A percentile compares a stretch with the other conserved stretches of the same genome.
phyloP scores from a whole-genome alignment of 225 moss, liverwort and hornwort species.

The Takakia lepidozioides region DNA sequence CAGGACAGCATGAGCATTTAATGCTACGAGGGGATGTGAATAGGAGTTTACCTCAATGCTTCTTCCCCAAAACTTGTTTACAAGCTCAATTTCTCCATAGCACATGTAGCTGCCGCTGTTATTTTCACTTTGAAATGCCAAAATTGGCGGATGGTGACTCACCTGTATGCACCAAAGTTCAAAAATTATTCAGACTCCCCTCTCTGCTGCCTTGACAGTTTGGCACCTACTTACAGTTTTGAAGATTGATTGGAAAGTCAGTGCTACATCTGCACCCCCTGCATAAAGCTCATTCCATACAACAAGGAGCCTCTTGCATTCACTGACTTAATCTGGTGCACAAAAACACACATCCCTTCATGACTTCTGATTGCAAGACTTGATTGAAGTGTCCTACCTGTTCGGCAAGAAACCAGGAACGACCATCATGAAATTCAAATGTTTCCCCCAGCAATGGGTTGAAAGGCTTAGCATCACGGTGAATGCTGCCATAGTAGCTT shows the following conservation, averaged over 20 bases:
- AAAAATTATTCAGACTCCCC: no score
- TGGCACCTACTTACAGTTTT: no score
- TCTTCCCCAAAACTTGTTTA: conserved; percentile 98
- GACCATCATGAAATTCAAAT: conserved; percentile 80
- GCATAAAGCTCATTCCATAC: no score
- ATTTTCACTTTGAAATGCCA: conserved; percentile 85
- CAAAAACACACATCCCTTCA: no score
- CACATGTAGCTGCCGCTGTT: conserved; percentile 46
- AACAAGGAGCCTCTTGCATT: no score
- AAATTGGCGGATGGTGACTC: conserved; percentile 94
- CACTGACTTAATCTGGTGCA: no score
- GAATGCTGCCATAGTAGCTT: conserved; percentile 91
- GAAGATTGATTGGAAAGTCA: no score
- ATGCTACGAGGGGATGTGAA: no score
- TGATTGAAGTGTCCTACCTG: conserved; percentile 75
- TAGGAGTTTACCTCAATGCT: conserved; percentile 90
- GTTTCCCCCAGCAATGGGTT: conserved; percentile 97
- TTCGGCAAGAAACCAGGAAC: conserved; percentile 83
- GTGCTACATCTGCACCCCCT: no score
- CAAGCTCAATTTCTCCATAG: conserved; percentile 94
- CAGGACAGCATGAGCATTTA: no score
- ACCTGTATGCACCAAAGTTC: conserved; percentile 58
- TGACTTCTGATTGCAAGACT: no score
- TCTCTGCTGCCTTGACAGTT: no score
- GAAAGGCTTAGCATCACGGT: conserved; percentile 98